These are phyloP conservation scores for Verticillium tricorpus DNA, from an alignment of 2,329 filamentous ascomycete genomes.

Conservation along the genomic window DNA sequence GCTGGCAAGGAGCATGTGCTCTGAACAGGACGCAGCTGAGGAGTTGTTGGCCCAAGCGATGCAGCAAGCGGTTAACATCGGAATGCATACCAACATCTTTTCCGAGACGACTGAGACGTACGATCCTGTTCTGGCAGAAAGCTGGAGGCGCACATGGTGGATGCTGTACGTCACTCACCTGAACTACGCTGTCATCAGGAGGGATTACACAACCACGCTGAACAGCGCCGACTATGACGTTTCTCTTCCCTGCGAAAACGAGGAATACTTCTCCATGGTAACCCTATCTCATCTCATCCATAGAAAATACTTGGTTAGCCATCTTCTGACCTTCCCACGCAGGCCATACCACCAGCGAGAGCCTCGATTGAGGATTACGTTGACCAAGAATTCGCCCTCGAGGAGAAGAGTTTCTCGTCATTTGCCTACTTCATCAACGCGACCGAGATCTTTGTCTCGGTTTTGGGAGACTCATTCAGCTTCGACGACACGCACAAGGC, in stretches of 20 bases:
- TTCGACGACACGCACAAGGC: not conserved
- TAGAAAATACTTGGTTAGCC: not conserved
- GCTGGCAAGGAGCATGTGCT: constrained; percentile 2
- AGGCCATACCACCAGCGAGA: not conserved
- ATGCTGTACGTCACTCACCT: constrained; percentile 49
- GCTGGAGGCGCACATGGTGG: constrained; percentile 69
- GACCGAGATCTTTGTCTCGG: not conserved
- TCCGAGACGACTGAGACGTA: constrained; percentile 38
- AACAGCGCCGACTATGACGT: constrained; percentile 1
- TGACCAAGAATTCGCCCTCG: constrained; percentile 52
- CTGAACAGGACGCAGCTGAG: not conserved
- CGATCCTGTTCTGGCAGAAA: constrained; percentile 48
- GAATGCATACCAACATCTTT: constrained; percentile 56
- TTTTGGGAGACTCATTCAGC: not conserved
- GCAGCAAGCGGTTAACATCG: constrained; percentile 52
- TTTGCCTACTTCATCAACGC: constrained; percentile 65
- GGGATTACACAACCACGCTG: not conserved
- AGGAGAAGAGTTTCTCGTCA: constrained; percentile 55
- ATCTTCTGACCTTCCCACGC: not conserved
- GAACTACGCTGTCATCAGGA: constrained; percentile 1
- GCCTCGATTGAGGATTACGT: constrained; percentile 51
- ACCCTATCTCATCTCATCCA: not conserved
- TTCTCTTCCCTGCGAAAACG: not conserved
- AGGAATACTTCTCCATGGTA: constrained; percentile 1
- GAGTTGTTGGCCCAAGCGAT: constrained; percentile 21